These are phyloP conservation scores for Macrophomina phaseolina DNA, from an alignment of 2,329 filamentous ascomycete genomes.

Conservation along the genomic window DNA sequence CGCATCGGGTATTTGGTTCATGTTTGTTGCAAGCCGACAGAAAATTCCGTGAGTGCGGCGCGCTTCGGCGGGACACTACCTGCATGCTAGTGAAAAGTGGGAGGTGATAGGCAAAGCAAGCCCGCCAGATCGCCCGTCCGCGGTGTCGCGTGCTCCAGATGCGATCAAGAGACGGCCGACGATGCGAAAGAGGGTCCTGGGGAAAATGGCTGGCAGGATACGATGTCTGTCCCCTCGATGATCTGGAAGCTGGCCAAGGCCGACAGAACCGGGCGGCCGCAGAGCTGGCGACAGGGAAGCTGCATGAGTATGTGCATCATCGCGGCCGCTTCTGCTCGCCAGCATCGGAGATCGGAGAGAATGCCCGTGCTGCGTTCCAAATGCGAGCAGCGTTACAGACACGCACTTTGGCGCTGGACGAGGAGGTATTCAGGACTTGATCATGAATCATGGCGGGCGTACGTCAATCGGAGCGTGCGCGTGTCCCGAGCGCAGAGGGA, in stretches of 20 bases:
- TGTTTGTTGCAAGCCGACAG: slow-evolving; percentile 32
- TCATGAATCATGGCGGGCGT: background rate
- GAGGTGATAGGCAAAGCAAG: slow-evolving; percentile 20
- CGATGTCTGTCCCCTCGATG: slow-evolving; percentile 19
- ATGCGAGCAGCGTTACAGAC: background rate
- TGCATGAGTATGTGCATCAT: slow-evolving; percentile 23
- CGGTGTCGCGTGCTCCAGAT: background rate
- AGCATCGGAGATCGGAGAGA: background rate
- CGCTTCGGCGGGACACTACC: slow-evolving; percentile 23
- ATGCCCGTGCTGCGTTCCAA: background rate
- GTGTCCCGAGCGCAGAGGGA: background rate
- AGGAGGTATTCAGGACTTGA: background rate
- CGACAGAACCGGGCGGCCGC: slow-evolving; percentile 21
- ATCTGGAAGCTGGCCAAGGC: slow-evolving; percentile 20
- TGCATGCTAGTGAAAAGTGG: slow-evolving; percentile 25
- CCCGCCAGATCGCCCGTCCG: background rate
- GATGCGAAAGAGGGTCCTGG: slow-evolving; percentile 6
- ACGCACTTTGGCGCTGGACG: background rate
- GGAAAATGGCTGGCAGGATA: slow-evolving; percentile 15
- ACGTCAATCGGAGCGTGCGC: slow-evolving; percentile 12
- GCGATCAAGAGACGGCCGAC: background rate
- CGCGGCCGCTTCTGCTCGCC: background rate
- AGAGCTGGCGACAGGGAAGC: slow-evolving; percentile 23
- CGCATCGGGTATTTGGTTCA: slow-evolving; percentile 52
- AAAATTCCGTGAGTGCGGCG: slow-evolving; percentile 11